Base-by-base conservation (phyloP, 371 early-diverging fungal species). In the Mucor saturninus region DNA sequence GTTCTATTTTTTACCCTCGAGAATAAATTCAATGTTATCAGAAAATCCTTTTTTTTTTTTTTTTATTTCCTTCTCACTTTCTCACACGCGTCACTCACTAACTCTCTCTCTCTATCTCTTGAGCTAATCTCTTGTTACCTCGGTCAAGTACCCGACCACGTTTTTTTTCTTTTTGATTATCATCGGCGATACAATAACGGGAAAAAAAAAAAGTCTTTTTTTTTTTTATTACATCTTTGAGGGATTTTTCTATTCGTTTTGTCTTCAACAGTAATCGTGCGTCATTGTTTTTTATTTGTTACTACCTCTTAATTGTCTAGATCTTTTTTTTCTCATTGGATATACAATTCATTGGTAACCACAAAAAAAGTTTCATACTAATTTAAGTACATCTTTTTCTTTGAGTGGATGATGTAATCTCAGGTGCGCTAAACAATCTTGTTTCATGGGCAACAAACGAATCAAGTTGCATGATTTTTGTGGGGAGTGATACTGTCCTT, bases 141-240 rank as follows among this genome's bases (percentile, higher is more conserved):
- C 52, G 57, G 64, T 29, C 53, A 64, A 64, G 64, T 64, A 59
- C 64, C 59, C 59, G 59, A 64, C 64, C 64, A 64, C 64, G 64
- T 64, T 64, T 58, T 64, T 53, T 35, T 43, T 43, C 11, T 51
- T 29, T 32, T 13, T n/a, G n/a, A 21, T 29, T 58, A 59, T 11
- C 15, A 21, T 45, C 64, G 59, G 53, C 64, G 64, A 51, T 54
- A 43, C 29, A 64, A 64, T 15, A 59, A 53, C 53, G 53, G 52
- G 42, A 53, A 61, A 43, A 61, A 38, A 52, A 45, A 21, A 46
- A 43, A 42, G n/a, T 14, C 9, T 14, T 38, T 38, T 21, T 21
- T 21, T 14, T 38, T 38, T 21, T 21, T 21, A 21, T 21, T 21
- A 21, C 21, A 21, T 21, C 39, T 31, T 39, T 59, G 60, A 59